Conservation (phyloP, 306 rosid species). For the Cicer bijugum region DNA sequence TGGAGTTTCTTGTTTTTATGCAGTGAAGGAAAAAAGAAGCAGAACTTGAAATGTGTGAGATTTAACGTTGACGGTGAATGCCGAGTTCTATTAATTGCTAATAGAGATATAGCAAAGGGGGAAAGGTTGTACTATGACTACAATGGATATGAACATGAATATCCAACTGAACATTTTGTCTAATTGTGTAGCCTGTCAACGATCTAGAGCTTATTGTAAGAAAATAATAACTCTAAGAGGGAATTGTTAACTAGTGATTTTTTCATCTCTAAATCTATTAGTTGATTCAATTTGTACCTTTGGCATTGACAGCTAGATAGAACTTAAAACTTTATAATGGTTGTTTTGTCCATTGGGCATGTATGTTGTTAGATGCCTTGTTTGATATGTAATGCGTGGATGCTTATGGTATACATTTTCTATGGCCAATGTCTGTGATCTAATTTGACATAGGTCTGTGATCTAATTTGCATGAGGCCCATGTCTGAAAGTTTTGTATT, state of each 20-base stretch:
- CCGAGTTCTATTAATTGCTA: slow-evolving; percentile 79
- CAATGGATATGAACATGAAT: slow-evolving; percentile 87
- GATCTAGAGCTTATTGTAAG: background rate
- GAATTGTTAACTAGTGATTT: background rate
- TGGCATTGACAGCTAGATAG: background rate
- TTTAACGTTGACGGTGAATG: slow-evolving; percentile 76
- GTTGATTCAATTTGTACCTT: background rate
- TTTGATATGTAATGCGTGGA: background rate
- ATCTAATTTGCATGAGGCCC: too few species aligned
- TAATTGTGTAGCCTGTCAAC: slow-evolving; percentile 30
- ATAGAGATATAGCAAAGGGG: slow-evolving; percentile 85
- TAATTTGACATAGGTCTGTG: too few species aligned
- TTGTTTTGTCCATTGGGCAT: background rate
- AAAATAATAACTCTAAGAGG: background rate
- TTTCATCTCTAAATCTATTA: background rate
- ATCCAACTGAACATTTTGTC: slow-evolving; percentile 89
- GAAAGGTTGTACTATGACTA: slow-evolving; percentile 95
- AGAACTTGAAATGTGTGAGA: slow-evolving; percentile 86
- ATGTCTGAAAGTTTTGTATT: too few species aligned
- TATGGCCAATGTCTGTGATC: background rate
- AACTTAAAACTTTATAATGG: background rate
- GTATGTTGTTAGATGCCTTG: background rate
- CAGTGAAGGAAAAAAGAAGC: slow-evolving; percentile 94
- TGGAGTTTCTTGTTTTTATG: slow-evolving; percentile 36
- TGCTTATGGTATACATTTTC: background rate